Evolutionary conservation across 805 yeast species (phyloP).

Genomic region (Barnettozyma botsteinii): DNA sequence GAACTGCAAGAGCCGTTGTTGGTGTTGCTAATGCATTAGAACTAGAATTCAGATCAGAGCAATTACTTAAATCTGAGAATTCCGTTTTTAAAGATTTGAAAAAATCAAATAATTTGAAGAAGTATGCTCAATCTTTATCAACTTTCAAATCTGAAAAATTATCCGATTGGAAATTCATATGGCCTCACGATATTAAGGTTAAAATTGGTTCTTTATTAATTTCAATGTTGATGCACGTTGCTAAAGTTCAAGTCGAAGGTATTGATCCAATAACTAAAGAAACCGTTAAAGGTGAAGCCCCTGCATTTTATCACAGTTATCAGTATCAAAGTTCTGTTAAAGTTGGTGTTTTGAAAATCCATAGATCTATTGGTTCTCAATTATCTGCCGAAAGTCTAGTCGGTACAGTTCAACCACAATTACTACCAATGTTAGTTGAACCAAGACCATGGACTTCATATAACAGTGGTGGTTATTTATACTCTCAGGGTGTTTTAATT

Average conservation of each 20-base stretch:
- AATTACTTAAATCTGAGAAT: constrained; percentile 51
- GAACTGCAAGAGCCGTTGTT: constrained; percentile 75
- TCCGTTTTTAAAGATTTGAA: constrained; percentile 47
- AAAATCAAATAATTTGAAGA: constrained; percentile 28
- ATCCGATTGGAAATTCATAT: constrained; percentile 34
- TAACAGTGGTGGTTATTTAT: constrained; percentile 81
- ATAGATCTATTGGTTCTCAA: constrained; percentile 58
- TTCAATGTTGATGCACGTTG: constrained; percentile 71
- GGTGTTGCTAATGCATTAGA: constrained; percentile 83
- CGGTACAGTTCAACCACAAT: constrained; percentile 76
- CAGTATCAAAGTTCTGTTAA: constrained; percentile 75
- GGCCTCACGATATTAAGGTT: constrained; percentile 57
- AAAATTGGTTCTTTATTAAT: constrained; percentile 78
- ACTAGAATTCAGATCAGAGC: constrained; percentile 72
- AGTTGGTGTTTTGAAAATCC: constrained; percentile 76
- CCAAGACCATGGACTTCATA: constrained; percentile 87
- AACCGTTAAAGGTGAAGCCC: constrained; percentile 64
- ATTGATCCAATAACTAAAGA: constrained; percentile 74
- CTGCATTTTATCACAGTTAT: constrained; percentile 87
- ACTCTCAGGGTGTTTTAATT: constrained; percentile 56
- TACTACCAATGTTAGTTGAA: constrained; percentile 83
- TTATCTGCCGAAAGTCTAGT: constrained; percentile 60
- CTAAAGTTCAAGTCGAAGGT: constrained; percentile 75
- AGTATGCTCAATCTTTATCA: constrained; percentile 21
- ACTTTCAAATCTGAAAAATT: constrained; percentile 33